Evolutionary conservation across 2,329 filamentous ascomycete species (phyloP).

Genomic region (Verruconis gallopava): DNA sequence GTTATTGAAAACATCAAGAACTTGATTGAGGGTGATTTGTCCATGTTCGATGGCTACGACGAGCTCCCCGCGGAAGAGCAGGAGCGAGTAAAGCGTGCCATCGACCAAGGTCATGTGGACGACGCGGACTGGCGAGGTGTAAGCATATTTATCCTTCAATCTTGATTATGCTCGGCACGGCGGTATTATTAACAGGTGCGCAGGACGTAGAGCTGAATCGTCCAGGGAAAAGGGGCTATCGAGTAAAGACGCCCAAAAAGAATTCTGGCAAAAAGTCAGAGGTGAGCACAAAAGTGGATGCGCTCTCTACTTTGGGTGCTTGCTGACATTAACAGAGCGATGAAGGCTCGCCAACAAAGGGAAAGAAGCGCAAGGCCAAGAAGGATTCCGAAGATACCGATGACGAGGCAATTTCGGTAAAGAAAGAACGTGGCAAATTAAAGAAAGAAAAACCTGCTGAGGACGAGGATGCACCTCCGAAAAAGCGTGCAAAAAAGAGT

Average conservation of each 20-base stretch:
- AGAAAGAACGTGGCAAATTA: constrained; percentile 8
- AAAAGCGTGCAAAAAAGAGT: constrained; percentile 15
- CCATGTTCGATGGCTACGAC: constrained; percentile 68
- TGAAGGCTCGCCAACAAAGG: constrained; percentile 8
- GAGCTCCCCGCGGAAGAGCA: constrained; percentile 57
- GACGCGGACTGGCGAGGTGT: constrained; percentile 83
- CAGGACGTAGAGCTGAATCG: constrained; percentile 66
- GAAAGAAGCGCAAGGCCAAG: constrained; percentile 16
- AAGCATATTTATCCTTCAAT: constrained; percentile 26
- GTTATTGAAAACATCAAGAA: constrained; percentile 55
- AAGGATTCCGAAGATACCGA: constrained; percentile 13
- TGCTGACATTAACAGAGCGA: too few relatives aligned
- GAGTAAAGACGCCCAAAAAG: constrained; percentile 23
- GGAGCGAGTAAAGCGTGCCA: constrained; percentile 58
- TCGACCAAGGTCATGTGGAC: constrained; percentile 69
- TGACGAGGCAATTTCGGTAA: constrained; percentile 1
- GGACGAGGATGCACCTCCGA: constrained; percentile 11
- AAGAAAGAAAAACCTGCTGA: constrained; percentile 10
- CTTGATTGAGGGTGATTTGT: constrained; percentile 44
- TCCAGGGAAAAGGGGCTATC: constrained; percentile 53
- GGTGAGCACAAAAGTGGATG: constrained; percentile 15
- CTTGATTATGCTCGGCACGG: constrained; percentile 9
- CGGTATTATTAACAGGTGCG: neutral
- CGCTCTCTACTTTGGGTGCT: too few relatives aligned
- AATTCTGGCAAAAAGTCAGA: constrained; percentile 18